Evolutionary conservation across 1,139 yeast species (phyloP).

Genomic region (Suhomyces atakaporum): DNA sequence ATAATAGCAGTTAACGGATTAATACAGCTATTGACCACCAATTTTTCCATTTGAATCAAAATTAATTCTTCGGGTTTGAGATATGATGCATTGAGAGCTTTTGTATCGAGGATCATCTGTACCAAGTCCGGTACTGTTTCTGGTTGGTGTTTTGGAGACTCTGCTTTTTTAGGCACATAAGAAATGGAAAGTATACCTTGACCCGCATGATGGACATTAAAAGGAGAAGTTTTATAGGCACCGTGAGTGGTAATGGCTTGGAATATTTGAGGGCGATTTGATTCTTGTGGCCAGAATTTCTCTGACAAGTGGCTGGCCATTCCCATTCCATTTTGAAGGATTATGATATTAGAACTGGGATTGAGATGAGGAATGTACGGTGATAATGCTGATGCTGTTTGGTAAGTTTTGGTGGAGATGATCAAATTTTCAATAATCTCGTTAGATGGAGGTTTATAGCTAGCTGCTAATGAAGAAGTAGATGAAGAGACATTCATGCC

Average conservation of each 20-base stretch:
- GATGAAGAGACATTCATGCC: slow-evolving; percentile 19
- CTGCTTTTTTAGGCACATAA: slow-evolving; percentile 16
- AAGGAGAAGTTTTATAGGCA: slow-evolving; percentile 50
- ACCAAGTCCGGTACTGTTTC: slow-evolving; percentile 33
- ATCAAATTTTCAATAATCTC: slow-evolving; percentile 51
- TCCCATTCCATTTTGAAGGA: slow-evolving; percentile 84
- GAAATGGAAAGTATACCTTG: slow-evolving; percentile 60
- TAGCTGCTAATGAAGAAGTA: slow-evolving; percentile 16
- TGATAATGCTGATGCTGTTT: slow-evolving; percentile 48
- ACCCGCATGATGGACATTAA: slow-evolving; percentile 66
- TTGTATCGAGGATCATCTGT: slow-evolving; percentile 29
- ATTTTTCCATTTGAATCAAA: slow-evolving; percentile 70
- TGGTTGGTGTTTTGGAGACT: slow-evolving; percentile 6
- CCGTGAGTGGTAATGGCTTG: slow-evolving; percentile 88
- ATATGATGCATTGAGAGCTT: slow-evolving; percentile 44
- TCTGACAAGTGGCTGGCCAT: slow-evolving; percentile 54
- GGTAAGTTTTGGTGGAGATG: slow-evolving; percentile 66
- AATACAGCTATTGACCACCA: slow-evolving; percentile 71
- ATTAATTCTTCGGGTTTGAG: slow-evolving; percentile 56
- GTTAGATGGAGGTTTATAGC: slow-evolving; percentile 14
- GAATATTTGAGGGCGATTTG: slow-evolving; percentile 55
- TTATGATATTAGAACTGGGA: slow-evolving; percentile 52
- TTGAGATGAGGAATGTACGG: slow-evolving; percentile 44
- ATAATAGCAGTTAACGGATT: slow-evolving; percentile 72
- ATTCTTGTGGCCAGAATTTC: slow-evolving; percentile 54